Conservation (phyloP, 2,329 filamentous ascomycete genomes). For the Exophiala dermatitidis region DNA sequence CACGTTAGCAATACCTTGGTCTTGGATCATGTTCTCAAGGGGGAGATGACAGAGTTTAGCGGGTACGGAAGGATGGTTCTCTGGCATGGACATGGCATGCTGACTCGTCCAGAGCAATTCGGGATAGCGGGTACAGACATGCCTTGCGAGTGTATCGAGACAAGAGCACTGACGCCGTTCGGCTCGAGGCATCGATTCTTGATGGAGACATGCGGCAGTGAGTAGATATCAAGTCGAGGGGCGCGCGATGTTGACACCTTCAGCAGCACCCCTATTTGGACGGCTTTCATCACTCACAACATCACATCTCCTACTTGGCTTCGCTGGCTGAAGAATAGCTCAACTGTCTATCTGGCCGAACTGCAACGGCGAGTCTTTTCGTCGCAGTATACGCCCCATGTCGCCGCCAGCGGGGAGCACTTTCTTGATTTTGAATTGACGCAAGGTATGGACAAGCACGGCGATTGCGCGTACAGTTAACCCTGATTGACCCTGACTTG, state of each 20-base stretch:
- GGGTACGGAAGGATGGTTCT: constrained; percentile 34
- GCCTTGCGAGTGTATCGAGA: constrained; percentile 51
- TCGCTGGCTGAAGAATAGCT: constrained; percentile 29
- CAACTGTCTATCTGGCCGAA: constrained; percentile 44
- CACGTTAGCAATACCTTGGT: constrained; percentile 35
- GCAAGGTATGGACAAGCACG: constrained; percentile 28
- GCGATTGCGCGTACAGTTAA: neutral
- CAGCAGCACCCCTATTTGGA: constrained; percentile 54
- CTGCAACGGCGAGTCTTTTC: constrained; percentile 49
- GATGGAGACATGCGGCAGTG: constrained; percentile 47
- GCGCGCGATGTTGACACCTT: constrained; percentile 3
- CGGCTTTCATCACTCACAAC: constrained; percentile 48
- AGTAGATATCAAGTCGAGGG: constrained; percentile 1
- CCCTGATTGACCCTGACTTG: neutral
- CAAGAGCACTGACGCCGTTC: constrained; percentile 43
- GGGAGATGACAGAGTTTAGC: constrained; percentile 44
- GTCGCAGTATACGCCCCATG: constrained; percentile 42
- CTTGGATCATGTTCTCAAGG: constrained; percentile 44
- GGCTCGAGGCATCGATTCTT: constrained; percentile 51
- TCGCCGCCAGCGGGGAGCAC: constrained; percentile 34
- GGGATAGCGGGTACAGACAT: constrained; percentile 47
- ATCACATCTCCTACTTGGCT: constrained; percentile 45
- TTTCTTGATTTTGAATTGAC: constrained; percentile 34
- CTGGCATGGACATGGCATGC: neutral
- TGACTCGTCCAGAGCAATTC: constrained; percentile 40